Base-by-base conservation (phyloP, 176 grass and related monocot species). In the Carex kokanica region DNA sequence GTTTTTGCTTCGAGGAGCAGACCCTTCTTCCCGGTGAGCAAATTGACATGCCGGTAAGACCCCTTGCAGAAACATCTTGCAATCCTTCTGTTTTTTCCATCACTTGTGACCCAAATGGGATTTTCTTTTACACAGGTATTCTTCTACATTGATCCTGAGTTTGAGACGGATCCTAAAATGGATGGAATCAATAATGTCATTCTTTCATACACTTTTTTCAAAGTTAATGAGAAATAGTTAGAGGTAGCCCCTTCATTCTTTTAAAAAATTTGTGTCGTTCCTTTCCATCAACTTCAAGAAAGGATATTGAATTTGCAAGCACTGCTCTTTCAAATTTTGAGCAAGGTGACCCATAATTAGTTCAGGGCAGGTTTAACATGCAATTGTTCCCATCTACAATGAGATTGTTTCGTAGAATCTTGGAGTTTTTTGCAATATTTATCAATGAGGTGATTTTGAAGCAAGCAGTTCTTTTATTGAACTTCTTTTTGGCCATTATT, bases 131-230 rank as follows among this genome's bases (percentile, higher is more conserved):
- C 13, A 20, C 89, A 99, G 96, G 93, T 99, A 60, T 95, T 99
- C 80, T 99, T 99, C 86, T 95, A 99, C 45, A 92, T 99, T 13
- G 96, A 99, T 60, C 96, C 96, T 0, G 96, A 99, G 83, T 99
- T 93, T 83, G 96, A 95, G 81, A 89, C 93, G 75, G 96, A 99
- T 90, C 89, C 93, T 72, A 95, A 91, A 88, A 99, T 95, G 96
- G 85, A 90, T 3, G 96, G 96, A 41, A 81, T 99, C 69, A 99
- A 99, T 90, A 99, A 99, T 78, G 41, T 95, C 4, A 92, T 99
- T 88, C 96, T 99, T 88, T 95, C 93, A 3, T 95, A 99, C 62
- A 99, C 96, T 61, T 95, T 99, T 71, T 99, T 99, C 54, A 99
- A 99, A 83, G 91, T 89, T 81, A 95, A 95, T 36, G 96, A 95